phyloP scores from a whole-genome alignment of 352 stramenopile species.

The Phytophthora vignae region DNA sequence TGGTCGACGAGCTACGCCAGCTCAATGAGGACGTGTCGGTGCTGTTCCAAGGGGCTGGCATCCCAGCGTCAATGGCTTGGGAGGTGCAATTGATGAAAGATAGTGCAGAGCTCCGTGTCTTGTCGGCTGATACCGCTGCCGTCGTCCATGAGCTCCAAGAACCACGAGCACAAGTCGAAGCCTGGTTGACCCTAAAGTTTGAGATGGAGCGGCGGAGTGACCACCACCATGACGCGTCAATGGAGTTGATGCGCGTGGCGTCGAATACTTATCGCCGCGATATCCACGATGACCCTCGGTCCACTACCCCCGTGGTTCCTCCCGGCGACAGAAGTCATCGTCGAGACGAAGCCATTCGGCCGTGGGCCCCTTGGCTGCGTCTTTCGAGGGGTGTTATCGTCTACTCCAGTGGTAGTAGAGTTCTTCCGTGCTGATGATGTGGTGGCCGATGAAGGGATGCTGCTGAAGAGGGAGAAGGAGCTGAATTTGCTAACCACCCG shows the following conservation, averaged over 20 bases:
- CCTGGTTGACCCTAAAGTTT: constrained; percentile 8
- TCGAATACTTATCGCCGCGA: background rate
- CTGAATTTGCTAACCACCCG: constrained; percentile 36
- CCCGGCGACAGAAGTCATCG: background rate
- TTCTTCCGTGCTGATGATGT: constrained; percentile 21
- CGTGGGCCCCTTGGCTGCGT: constrained; percentile 26
- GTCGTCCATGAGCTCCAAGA: constrained; percentile 6
- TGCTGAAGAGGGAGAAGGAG: constrained; percentile 23
- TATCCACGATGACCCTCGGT: background rate
- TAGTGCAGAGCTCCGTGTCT: background rate
- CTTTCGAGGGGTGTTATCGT: constrained; percentile 18
- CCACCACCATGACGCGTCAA: background rate
- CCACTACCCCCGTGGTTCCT: background rate
- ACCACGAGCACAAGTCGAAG: background rate
- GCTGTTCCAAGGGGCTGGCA: background rate
- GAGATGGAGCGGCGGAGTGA: background rate
- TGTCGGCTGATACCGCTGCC: background rate
- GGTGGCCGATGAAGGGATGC: background rate
- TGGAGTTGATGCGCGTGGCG: background rate
- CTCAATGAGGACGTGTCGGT: background rate
- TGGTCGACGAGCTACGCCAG: background rate
- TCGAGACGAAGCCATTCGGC: background rate
- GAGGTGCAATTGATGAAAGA: background rate
- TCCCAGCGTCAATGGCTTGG: background rate
- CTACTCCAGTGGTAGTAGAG: constrained; percentile 41